Evolutionary conservation across 257 asterid species (phyloP).

Genomic region (Oldenlandia corymbosa): DNA sequence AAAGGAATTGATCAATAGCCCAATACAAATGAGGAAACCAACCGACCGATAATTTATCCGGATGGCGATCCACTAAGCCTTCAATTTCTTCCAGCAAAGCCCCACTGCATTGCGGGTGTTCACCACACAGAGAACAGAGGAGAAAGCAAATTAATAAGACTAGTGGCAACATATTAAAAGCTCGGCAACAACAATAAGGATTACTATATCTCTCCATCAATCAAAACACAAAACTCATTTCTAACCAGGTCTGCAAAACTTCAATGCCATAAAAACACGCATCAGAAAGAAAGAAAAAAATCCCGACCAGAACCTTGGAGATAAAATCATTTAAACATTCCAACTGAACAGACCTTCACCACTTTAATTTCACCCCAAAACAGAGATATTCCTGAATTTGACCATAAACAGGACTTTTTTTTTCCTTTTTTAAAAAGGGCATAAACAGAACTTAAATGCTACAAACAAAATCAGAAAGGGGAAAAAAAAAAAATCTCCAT

Average conservation of each 20-base stretch:
- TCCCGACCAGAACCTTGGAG: too few species aligned
- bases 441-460: neutral
- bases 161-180: neutral
- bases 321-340: neutral
- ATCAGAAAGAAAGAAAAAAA: neutral
- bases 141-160: conserved; percentile 1
- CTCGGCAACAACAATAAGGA: neutral
- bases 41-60: conserved; percentile 83
- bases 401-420: too few species aligned
- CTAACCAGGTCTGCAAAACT: too few species aligned
- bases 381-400: too few species aligned
- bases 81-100: conserved; percentile 78
- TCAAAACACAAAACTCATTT: too few species aligned
- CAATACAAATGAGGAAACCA: conserved; percentile 11
- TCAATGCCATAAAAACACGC: neutral
- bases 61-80: conserved; percentile 86
- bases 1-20: conserved; percentile 13
- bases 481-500: neutral
- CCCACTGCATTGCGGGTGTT: conserved; percentile 42
- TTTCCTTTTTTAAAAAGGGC: too few species aligned
- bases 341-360: neutral
- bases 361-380: neutral
- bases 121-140: neutral
- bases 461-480: neutral
- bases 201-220: too few species aligned